Conservation (phyloP, 1,139 yeast genomes). For the Magnusiomyces sp. region DNA sequence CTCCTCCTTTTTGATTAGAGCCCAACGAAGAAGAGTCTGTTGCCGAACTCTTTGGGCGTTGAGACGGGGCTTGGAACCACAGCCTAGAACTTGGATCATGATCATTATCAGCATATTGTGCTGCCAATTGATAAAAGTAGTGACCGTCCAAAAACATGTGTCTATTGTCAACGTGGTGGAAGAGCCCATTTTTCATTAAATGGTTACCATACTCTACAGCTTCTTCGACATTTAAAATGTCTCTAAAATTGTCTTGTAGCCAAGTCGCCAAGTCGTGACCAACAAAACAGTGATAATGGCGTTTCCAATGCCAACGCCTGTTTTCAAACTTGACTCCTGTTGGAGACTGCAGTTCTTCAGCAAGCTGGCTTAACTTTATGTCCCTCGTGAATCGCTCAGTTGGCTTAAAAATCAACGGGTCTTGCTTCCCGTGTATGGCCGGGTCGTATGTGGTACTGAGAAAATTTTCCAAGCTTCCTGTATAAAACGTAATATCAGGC, state of each 20-base stretch:
- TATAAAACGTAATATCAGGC: constrained; percentile 79
- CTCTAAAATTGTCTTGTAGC: constrained; percentile 71
- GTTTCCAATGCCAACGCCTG: constrained; percentile 85
- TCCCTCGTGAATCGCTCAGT: constrained; percentile 34
- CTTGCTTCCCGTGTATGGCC: constrained; percentile 23
- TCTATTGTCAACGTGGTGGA: constrained; percentile 71
- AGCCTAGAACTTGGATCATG: no score
- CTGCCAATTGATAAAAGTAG: constrained; percentile 70
- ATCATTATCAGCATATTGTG: constrained; percentile 45
- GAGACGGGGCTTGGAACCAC: neutral
- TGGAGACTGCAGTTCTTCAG: constrained; percentile 57
- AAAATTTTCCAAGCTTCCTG: constrained; percentile 72
- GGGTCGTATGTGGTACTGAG: constrained; percentile 40
- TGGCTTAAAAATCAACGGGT: constrained; percentile 31
- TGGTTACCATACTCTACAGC: constrained; percentile 74
- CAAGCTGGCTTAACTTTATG: constrained; percentile 43
- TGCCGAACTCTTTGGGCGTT: neutral
- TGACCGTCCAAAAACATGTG: constrained; percentile 89
- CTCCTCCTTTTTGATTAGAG: no score
- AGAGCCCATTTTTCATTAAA: constrained; percentile 61
- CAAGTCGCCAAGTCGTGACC: constrained; percentile 84
- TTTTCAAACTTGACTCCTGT: constrained; percentile 56
- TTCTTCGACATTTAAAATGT: constrained; percentile 70
- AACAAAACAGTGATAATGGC: constrained; percentile 68
- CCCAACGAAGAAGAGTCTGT: no score